Evolutionary conservation across 2,329 filamentous ascomycete genomes (phyloP).

Genomic region (Aspergillus amoenus): DNA sequence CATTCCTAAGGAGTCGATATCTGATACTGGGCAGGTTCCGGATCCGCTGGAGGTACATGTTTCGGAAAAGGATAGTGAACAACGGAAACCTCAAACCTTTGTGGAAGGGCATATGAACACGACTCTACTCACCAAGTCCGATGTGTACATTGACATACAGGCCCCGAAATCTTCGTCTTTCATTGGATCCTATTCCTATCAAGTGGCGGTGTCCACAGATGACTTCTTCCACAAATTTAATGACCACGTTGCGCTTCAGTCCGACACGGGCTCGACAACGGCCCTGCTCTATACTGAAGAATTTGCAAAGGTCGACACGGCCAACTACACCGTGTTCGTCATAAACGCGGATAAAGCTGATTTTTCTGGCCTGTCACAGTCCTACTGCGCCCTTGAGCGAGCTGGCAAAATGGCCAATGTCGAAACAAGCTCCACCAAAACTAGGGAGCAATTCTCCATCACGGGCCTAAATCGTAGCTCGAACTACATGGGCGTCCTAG

Average conservation of each 20-base stretch:
- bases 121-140: constrained; percentile 59
- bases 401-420: constrained; percentile 62
- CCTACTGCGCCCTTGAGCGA: constrained; percentile 76
- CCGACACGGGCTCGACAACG: constrained; percentile 77
- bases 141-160: constrained; percentile 74
- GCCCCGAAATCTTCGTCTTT: constrained; percentile 67
- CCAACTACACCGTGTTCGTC: constrained; percentile 77
- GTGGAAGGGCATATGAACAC: constrained; percentile 69
- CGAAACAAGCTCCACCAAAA: constrained; percentile 61
- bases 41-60: constrained; percentile 79
- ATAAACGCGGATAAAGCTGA: constrained; percentile 58
- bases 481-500: constrained; percentile 71
- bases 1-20: constrained; percentile 48
- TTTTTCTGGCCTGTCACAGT: constrained; percentile 70
- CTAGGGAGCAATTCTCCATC: constrained; percentile 87
- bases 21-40: constrained; percentile 45
- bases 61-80: constrained; percentile 53
- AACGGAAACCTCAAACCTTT: constrained; percentile 52
- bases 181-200: constrained; percentile 70
- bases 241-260: constrained; percentile 57
- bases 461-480: constrained; percentile 70
- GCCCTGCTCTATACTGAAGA: constrained; percentile 67
- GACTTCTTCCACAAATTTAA: constrained; percentile 67
- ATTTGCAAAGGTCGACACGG: constrained; percentile 62
- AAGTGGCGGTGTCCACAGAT: constrained; percentile 81